phyloP scores from a whole-genome alignment of 129 eudicot species.

The Scalesia atractyloides region DNA sequence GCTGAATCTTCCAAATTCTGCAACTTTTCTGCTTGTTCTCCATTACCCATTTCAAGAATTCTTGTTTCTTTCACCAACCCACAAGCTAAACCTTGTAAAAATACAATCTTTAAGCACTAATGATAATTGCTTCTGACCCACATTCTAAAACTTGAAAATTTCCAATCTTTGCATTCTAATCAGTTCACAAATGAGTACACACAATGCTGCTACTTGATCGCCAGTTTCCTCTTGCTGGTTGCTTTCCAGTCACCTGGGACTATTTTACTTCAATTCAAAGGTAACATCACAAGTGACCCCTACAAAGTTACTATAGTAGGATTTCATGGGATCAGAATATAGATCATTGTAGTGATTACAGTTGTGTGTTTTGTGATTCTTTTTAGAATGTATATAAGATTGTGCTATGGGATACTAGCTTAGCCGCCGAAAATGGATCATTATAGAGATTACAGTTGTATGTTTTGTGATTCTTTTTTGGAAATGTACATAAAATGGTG shows the following conservation, averaged over 20 bases:
- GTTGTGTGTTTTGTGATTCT: constrained; percentile 80
- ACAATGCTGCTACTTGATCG: too few species aligned
- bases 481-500: constrained; percentile 77
- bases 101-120: not conserved
- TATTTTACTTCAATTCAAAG: constrained; percentile 84
- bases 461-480: constrained; percentile 73
- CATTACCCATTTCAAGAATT: constrained; percentile 26
- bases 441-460: constrained; percentile 72
- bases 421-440: constrained; percentile 63
- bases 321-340: constrained; percentile 67
- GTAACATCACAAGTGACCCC: constrained; percentile 85
- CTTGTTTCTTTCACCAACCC: constrained; percentile 8
- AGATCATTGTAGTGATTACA: constrained; percentile 67
- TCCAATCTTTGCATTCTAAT: not conserved
- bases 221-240: too few species aligned
- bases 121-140: constrained; percentile 11
- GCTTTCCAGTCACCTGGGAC: constrained; percentile 39
- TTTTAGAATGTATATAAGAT: constrained; percentile 73
- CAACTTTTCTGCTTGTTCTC: constrained; percentile 18
- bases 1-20: constrained; percentile 5
- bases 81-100: constrained; percentile 15
- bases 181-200: constrained; percentile 22
- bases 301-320: constrained; percentile 46
- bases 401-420: constrained; percentile 85
- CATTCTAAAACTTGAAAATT: not conserved